Evolutionary conservation across 768 basidiomycete species (phyloP).

Genomic region (Chalciporus pseudorubinellus): DNA sequence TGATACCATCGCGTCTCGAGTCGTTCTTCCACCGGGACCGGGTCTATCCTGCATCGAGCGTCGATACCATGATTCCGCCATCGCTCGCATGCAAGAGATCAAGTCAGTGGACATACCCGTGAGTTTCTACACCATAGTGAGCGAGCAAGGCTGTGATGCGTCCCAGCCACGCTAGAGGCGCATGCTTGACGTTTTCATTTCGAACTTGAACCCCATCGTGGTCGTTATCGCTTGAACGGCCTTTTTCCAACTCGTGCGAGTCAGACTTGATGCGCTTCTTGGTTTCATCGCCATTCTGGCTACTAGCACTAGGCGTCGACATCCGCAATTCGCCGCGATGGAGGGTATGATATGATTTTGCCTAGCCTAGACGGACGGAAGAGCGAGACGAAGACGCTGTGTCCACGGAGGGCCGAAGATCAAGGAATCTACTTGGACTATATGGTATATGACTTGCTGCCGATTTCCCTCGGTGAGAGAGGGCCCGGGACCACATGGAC

Average conservation of each 20-base stretch:
- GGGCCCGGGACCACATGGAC: too few relatives aligned
- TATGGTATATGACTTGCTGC: too few relatives aligned
- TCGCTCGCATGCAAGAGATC: not conserved
- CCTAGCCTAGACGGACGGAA: too few relatives aligned
- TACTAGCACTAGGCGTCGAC: not conserved
- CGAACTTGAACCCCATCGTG: not conserved
- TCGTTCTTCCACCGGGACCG: slow-evolving; percentile 35
- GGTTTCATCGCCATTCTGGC: not conserved
- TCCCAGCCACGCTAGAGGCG: slow-evolving; percentile 14
- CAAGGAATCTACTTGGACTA: too few relatives aligned
- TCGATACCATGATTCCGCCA: not conserved
- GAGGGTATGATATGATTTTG: too few relatives aligned
- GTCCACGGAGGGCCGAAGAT: too few relatives aligned
- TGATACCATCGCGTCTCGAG: slow-evolving; percentile 43
- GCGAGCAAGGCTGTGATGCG: slow-evolving; percentile 29
- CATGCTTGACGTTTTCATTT: not conserved
- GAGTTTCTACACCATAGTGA: slow-evolving; percentile 40
- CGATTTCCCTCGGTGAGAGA: too few relatives aligned
- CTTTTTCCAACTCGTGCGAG: slow-evolving; percentile 3
- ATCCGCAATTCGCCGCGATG: not conserved
- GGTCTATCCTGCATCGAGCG: slow-evolving; percentile 33
- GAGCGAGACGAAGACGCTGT: too few relatives aligned
- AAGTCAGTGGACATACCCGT: slow-evolving; percentile 31
- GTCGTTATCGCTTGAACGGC: not conserved
- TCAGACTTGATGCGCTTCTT: not conserved